phyloP scores from a whole-genome alignment of 2,329 filamentous ascomycete genomes.

The Arthrobotrys entomopaga region DNA sequence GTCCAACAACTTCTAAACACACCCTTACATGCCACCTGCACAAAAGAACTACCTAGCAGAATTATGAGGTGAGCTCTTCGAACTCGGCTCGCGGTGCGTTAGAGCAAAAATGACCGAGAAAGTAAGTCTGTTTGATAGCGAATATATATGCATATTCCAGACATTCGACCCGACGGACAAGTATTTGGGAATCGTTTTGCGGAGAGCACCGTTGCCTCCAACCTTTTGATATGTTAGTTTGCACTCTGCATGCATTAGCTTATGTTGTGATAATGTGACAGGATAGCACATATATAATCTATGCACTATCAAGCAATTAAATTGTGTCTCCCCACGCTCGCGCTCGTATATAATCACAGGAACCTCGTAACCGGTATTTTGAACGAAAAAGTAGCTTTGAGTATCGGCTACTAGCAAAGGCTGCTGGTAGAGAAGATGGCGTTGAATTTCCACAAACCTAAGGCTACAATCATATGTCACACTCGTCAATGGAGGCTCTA shows the following conservation, averaged over 20 bases:
- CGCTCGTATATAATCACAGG: too few species aligned
- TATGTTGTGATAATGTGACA: not conserved
- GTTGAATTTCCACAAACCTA: not conserved
- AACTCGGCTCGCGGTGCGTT: too few species aligned
- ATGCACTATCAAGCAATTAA: too few species aligned
- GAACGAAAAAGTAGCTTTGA: too few species aligned
- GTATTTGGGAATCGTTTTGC: slow-evolving; percentile 31
- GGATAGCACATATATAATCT: not conserved
- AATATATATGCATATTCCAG: not conserved
- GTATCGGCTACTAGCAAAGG: too few species aligned
- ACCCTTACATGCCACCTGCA: not conserved
- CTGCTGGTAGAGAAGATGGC: not conserved
- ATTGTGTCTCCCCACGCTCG: too few species aligned
- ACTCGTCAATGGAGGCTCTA: slow-evolving; percentile 16
- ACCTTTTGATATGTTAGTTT: slow-evolving; percentile 5
- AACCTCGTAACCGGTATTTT: too few species aligned
- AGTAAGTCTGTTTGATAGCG: too few species aligned
- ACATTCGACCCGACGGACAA: slow-evolving; percentile 37
- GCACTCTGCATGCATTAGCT: not conserved
- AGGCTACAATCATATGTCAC: not conserved
- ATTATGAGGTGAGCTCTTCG: too few species aligned
- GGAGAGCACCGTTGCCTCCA: slow-evolving; percentile 11
- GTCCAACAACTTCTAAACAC: slow-evolving; percentile 31
- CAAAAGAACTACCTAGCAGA: too few species aligned
- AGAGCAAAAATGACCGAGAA: too few species aligned